Evolutionary conservation across 176 grass and related monocot genomes (phyloP).

Genomic region (Aegilops longissima): DNA sequence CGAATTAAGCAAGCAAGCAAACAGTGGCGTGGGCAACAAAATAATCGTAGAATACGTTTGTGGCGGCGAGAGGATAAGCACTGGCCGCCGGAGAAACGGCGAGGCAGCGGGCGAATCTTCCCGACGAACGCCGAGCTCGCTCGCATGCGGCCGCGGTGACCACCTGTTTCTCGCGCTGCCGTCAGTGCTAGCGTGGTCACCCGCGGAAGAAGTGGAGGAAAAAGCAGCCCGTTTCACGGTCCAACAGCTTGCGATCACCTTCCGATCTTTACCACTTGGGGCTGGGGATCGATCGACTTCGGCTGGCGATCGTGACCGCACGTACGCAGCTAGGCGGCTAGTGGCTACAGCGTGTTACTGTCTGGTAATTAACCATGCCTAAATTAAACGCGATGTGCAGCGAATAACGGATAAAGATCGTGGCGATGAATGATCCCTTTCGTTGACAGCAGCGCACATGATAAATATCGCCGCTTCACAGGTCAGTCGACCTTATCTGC

Average conservation of each 20-base stretch:
- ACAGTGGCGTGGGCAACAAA: neutral
- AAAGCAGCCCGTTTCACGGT: neutral
- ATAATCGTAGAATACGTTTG: neutral
- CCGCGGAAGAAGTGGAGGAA: neutral
- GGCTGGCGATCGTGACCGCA: no score
- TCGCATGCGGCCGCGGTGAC: neutral
- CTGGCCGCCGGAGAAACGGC: neutral
- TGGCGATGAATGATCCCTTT: neutral
- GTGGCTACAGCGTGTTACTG: neutral
- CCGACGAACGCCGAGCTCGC: neutral
- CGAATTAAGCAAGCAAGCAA: neutral
- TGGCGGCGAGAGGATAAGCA: neutral
- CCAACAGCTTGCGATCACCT: neutral
- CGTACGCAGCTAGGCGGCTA: no score
- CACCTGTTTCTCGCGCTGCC: neutral
- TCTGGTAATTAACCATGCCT: neutral
- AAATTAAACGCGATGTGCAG: neutral
- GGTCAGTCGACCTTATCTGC: neutral
- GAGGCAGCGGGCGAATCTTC: neutral
- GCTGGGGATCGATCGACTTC: no score
- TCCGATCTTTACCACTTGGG: neutral
- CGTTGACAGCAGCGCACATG: neutral
- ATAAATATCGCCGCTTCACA: neutral
- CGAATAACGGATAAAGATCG: neutral
- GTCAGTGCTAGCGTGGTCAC: neutral